Percentiles rank a stretch among this genome's conserved stretches.
These are phyloP conservation scores for Aspergillus ustus DNA, from an alignment of 2,329 filamentous ascomycete genomes.

Conservation along the genomic window DNA sequence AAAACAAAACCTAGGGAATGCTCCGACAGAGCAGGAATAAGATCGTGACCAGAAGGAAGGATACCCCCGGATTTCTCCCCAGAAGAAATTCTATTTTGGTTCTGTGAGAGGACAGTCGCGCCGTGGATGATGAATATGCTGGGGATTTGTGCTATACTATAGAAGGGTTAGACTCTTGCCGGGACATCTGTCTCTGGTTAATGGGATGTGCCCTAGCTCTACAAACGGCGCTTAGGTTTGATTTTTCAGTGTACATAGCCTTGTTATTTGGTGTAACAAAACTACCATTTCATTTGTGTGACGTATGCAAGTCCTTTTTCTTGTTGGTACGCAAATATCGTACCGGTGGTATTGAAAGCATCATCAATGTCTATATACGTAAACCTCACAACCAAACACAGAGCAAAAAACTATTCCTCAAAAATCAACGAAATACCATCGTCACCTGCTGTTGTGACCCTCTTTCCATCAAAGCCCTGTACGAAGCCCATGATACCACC, in stretches of 20 bases:
- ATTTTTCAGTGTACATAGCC: constrained; percentile 44
- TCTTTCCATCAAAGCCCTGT: constrained; percentile 73
- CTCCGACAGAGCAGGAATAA: constrained; percentile 20
- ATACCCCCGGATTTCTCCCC: constrained; percentile 29
- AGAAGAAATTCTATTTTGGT: constrained; percentile 6
- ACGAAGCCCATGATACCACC: constrained; percentile 92
- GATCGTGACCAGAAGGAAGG: constrained; percentile 20
- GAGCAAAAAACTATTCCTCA: constrained; percentile 36
- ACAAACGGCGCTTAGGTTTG: constrained; percentile 37
- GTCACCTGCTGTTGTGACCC: constrained; percentile 88
- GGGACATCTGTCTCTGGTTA: constrained; percentile 15
- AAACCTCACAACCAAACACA: constrained; percentile 13
- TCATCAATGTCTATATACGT: constrained; percentile 21
- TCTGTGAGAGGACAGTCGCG: background rate
- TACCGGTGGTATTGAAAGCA: background rate
- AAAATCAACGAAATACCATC: constrained; percentile 62
- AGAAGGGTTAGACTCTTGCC: constrained; percentile 14
- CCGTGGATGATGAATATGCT: background rate
- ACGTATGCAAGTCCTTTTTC: no score
- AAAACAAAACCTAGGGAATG: background rate
- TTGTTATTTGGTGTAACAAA: constrained; percentile 32
- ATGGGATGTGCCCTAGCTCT: constrained; percentile 25
- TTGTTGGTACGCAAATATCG: background rate
- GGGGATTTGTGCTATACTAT: constrained; percentile 16
- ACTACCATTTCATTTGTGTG: constrained; percentile 13